Conservation (phyloP, 345 rosid species). For the Garcia nutans region DNA sequence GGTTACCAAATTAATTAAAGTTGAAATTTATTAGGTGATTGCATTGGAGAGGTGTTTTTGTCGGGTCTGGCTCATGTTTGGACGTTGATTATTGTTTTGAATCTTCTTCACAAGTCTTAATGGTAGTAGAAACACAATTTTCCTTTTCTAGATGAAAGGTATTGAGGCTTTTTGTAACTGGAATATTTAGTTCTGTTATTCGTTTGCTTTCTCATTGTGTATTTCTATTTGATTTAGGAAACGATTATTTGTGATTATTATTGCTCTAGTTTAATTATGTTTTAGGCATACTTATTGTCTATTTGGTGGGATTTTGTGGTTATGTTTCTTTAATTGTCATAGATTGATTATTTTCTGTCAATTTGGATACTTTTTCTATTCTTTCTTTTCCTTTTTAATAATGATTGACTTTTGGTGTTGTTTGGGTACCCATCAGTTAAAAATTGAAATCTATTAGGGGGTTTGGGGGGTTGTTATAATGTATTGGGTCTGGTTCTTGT, state of each 20-base stretch:
- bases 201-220: too few relatives aligned
- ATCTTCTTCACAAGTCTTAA: not conserved
- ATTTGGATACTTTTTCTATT: not conserved
- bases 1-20: not conserved
- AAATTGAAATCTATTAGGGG: not conserved
- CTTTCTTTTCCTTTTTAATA: not conserved
- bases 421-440: not conserved
- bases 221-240: not conserved
- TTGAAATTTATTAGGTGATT: too few relatives aligned
- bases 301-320: not conserved
- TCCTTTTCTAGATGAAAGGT: not conserved
- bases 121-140: not conserved
- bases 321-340: not conserved
- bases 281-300: not conserved
- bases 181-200: too few relatives aligned
- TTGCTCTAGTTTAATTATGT: not conserved
- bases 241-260: not conserved
- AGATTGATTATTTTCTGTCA: too few relatives aligned
- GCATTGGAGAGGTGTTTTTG: too few relatives aligned
- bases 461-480: not conserved
- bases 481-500: not conserved
- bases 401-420: slow-evolving; percentile 12
- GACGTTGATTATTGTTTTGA: not conserved
- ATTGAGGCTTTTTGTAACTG: too few relatives aligned
- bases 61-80: not conserved